Base-by-base conservation (phyloP, 352 stramenopile species). In the Peronospora tabacina region DNA sequence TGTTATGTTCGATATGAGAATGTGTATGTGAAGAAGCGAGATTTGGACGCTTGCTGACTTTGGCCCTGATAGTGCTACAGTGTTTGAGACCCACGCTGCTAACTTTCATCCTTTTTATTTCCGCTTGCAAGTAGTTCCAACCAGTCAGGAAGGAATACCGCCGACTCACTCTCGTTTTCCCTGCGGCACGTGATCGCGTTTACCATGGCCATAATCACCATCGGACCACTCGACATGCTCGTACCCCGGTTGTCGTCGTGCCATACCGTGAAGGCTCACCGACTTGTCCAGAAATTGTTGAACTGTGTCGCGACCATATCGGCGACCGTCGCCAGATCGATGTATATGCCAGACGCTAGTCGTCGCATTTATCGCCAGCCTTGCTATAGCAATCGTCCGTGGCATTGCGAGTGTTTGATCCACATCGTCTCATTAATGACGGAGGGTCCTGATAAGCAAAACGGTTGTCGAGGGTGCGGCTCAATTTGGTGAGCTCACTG, bases 221-320 rank as follows among this genome's bases (percentile, higher is more conserved):
- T 61, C 28, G 74, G 39, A 15, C 70, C 70, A 0, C 59, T 56
- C 7, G 49, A 47, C 46, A 74, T 54, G 19, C 67, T 75, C 42
- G 80, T 44, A n/a, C 58, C 64, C 49, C 61, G 28, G 83, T 72
- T 28, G 63, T 41, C 34, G 84, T 66, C 39, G 75, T 75, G 2
- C 52, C 8, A 51, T 66, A 37, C 75, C 75, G 3, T 79, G 15
- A 0, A 57, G 34, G 1, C 68, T 55, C 72, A 87, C n/a, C 22
- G 70, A 80, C 44, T 76, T 74, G 50, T 78, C 63, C 35, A 87
- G 61, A 49, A 84, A 85, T 55, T 41, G 33, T 76, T 63, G 41
- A 87, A 86, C 48, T 74, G 58, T 1, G 32, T 36, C 2, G 49
- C 42, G 37, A 82, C 53, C 49, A 85, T 70, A 5, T 68, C 65